Conservation (phyloP, 148 eudicot genomes). For the Vaccinium myrtillus region DNA sequence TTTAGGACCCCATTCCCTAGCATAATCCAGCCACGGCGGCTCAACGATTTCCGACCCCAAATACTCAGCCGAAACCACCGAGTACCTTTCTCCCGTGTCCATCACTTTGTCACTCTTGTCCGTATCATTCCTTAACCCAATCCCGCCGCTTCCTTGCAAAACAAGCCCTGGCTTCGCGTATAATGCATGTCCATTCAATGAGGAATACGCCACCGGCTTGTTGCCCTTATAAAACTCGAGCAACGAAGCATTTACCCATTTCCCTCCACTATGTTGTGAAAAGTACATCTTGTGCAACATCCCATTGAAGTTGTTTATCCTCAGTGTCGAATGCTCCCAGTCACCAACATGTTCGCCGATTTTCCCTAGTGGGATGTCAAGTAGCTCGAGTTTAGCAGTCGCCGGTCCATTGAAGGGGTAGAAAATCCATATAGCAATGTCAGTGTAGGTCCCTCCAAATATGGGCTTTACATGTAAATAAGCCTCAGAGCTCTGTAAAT, state of each 20-base stretch:
- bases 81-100: slow-evolving; percentile 27
- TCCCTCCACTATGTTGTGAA: slow-evolving; percentile 36
- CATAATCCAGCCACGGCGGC: slow-evolving; percentile 36
- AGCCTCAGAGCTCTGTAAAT: slow-evolving; percentile 24
- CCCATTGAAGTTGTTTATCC: slow-evolving; percentile 43
- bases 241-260: slow-evolving; percentile 28
- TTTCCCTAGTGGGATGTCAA: slow-evolving; percentile 28
- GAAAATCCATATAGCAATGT: slow-evolving; percentile 37
- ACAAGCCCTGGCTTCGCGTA: slow-evolving; percentile 30
- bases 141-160: slow-evolving; percentile 28
- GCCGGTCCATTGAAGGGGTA: slow-evolving; percentile 46
- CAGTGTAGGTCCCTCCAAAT: slow-evolving; percentile 39
- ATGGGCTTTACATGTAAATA: slow-evolving; percentile 39
- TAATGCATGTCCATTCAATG: slow-evolving; percentile 37
- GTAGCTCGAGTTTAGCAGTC: slow-evolving; percentile 31
- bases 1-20: slow-evolving; percentile 41
- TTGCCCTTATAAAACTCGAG: slow-evolving; percentile 31
- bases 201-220: slow-evolving; percentile 31
- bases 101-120: slow-evolving; percentile 21
- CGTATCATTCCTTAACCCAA: slow-evolving; percentile 42
- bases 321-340: slow-evolving; percentile 44
- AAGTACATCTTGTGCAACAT: slow-evolving; percentile 27
- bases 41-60: slow-evolving; percentile 14
- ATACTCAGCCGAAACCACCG: slow-evolving; percentile 29
- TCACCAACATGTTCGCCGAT: slow-evolving; percentile 44